These are phyloP conservation scores for Sistotremastrum niveocremeum DNA, from an alignment of 768 basidiomycete species.

Conservation along the genomic window DNA sequence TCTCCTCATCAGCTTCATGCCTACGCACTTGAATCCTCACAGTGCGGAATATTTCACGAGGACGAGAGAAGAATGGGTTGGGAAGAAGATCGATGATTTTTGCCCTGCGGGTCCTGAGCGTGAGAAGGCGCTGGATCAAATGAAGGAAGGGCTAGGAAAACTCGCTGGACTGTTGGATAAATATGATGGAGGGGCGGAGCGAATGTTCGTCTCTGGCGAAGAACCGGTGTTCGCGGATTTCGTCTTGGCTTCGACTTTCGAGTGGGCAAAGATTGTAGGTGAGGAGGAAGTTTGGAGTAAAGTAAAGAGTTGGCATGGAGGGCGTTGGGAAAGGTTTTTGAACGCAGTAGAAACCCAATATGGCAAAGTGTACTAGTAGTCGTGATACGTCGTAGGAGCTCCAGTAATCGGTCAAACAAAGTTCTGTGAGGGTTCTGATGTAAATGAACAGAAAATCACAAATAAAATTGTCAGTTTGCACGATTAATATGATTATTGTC, in stretches of 20 bases:
- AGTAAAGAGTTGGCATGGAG: constrained; percentile 25
- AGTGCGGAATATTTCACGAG: constrained; percentile 27
- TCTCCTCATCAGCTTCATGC: constrained; percentile 7
- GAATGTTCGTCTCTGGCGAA: constrained; percentile 25
- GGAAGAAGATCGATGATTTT: constrained; percentile 24
- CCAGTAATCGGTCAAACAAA: no score
- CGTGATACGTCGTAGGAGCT: no score
- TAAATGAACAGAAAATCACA: no score
- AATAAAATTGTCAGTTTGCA: no score
- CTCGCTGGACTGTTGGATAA: constrained; percentile 16
- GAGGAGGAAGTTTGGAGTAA: constrained; percentile 28
- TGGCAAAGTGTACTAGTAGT: no score
- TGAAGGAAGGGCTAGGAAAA: constrained; percentile 20
- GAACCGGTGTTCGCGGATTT: constrained; percentile 28
- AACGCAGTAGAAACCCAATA: no score
- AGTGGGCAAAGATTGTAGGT: constrained; percentile 17
- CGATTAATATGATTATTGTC: no score
- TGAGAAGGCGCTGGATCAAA: constrained; percentile 23
- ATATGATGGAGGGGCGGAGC: neutral
- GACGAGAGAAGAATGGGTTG: constrained; percentile 21
- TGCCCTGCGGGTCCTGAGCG: constrained; percentile 17
- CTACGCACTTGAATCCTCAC: constrained; percentile 16
- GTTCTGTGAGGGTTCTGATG: no score
- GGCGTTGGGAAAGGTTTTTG: constrained; percentile 8
- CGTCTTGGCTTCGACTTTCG: constrained; percentile 18